Evolutionary conservation across 2,329 filamentous ascomycete species (phyloP), one percentile per base, ranked within the genome.

Genomic region (Fusarium chaquense): DNA sequence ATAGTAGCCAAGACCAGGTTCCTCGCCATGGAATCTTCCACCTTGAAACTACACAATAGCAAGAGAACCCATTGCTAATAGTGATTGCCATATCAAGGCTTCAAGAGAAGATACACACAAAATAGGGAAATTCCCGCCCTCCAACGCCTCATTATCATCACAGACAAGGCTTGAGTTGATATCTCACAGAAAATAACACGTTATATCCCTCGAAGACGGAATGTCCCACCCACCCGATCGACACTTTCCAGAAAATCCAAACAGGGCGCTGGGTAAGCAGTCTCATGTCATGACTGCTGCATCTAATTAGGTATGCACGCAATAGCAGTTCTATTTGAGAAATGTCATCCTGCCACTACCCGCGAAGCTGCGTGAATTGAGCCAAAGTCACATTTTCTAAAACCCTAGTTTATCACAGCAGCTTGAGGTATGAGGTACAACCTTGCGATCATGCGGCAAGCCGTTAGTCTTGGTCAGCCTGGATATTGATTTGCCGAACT

Each of bases 391-490:
- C 58, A 18, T 52, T 28, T 35, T 58, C 26, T 15, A 45, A 38
- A 24, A 26, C 41, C 32, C 33, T 69, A 53, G 38, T 51, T 53
- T 59, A 50, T 51, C 67, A 44, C 52, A 40, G 32, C 12, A 53
- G 33, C 52, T 49, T 45, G 43, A 46, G 33, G 38, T 53, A 53
- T 54, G 50, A 67, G 45, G 54, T 51, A 67, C 58, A 58, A 64
- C 61, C 69, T 72, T 67, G 62, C 65, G 65, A 72, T 72, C 58
- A 72, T 72, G 69, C 69, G 70, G 62, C 62, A 58, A 56, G 32
- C 66, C 69, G 62, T 47, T 22, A 53, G 58, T 45, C 50, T 57
- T 72, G 62, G 66, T 47, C 66, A 72, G 55, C 53, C 45, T 41
- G 26, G 40, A 30, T 52, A 65, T 36, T 52, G 38, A 72, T 72